Conservation (phyloP, 2,329 filamentous ascomycete genomes). For the Mycosphaerella sp. region DNA sequence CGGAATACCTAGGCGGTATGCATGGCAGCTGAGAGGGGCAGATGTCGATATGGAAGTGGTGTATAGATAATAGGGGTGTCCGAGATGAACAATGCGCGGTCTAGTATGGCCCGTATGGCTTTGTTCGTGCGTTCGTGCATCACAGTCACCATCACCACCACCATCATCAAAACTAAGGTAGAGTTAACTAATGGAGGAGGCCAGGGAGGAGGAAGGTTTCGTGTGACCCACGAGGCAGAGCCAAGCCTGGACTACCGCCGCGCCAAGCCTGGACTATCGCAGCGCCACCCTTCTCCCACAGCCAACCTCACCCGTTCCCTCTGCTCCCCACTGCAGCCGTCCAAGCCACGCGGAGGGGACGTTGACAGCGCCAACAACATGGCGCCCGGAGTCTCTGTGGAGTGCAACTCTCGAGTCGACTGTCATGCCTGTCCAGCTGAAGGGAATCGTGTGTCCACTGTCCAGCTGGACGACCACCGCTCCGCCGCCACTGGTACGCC, state of each 20-base stretch:
- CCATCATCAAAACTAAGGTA: neutral
- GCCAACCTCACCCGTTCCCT: neutral
- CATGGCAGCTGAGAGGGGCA: neutral
- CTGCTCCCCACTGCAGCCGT: neutral
- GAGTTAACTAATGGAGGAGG: neutral
- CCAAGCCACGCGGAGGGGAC: slow-evolving; percentile 3
- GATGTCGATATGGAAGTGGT: neutral
- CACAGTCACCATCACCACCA: no score
- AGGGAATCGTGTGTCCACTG: neutral
- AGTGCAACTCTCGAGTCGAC: neutral
- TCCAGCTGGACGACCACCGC: slow-evolving; percentile 1
- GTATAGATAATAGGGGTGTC: neutral
- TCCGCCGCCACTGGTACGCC: neutral
- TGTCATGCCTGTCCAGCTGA: slow-evolving; percentile 4
- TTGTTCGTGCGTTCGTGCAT: neutral
- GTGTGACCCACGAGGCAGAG: neutral
- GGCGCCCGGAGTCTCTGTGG: slow-evolving; percentile 8
- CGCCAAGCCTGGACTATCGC: neutral
- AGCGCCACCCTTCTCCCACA: neutral
- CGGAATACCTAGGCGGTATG: no score
- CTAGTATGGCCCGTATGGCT: no score
- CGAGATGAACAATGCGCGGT: neutral
- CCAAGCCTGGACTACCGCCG: neutral
- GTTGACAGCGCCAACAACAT: slow-evolving; percentile 1
- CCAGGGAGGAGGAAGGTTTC: neutral